Conservation (phyloP, 1,284 basidiomycete species). For the Vanrija humicola region DNA sequence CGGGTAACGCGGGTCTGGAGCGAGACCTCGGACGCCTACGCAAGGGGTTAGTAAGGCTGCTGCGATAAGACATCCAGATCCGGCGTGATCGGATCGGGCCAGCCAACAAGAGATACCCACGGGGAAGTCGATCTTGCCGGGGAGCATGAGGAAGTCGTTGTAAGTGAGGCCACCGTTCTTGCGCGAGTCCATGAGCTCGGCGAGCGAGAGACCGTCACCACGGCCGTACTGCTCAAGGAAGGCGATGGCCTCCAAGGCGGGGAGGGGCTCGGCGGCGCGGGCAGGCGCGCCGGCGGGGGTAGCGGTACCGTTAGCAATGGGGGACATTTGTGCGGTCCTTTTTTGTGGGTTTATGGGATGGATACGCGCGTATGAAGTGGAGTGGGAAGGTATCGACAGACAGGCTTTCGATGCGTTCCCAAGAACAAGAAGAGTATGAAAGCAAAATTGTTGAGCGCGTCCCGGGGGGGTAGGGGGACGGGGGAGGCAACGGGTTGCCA, state of each 20-base stretch:
- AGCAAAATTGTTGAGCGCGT: conserved; percentile 1
- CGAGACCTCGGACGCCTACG: conserved; percentile 58
- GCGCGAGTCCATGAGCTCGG: conserved; percentile 85
- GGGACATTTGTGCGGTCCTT: conserved; percentile 8
- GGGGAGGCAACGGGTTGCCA: not conserved
- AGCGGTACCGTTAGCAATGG: conserved; percentile 11
- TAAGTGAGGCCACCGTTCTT: conserved; percentile 93
- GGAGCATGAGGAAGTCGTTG: conserved; percentile 87
- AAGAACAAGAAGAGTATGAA: conserved; percentile 14
- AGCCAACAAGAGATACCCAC: conserved; percentile 51
- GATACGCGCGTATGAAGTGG: conserved; percentile 5
- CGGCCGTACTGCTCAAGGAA: conserved; percentile 68
- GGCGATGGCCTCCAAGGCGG: conserved; percentile 57
- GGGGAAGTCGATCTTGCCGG: conserved; percentile 95
- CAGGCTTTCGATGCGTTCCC: conserved; percentile 15
- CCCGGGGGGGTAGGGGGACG: not conserved
- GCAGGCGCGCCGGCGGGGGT: conserved; percentile 12
- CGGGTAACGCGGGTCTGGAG: conserved; percentile 83
- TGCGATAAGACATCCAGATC: not conserved
- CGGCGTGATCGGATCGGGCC: not conserved
- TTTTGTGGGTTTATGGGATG: not conserved
- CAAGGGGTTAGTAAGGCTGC: conserved; percentile 10
- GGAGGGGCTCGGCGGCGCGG: conserved; percentile 22
- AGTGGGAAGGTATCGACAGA: conserved; percentile 12
- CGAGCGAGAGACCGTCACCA: conserved; percentile 80